Base-by-base conservation (phyloP, 2,329 filamentous ascomycete genomes). In the Penicillium decumbens region DNA sequence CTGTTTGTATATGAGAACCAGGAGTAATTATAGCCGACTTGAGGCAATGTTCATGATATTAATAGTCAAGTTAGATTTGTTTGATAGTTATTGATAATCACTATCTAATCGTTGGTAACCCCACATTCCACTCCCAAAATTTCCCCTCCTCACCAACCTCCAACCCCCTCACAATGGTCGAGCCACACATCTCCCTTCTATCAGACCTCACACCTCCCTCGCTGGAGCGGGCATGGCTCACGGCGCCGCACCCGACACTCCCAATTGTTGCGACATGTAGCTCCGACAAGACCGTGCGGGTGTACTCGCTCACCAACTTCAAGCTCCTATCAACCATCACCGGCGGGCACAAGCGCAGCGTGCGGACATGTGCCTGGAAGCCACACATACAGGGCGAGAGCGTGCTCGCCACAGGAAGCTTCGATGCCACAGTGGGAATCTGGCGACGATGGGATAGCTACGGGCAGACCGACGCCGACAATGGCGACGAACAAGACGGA, bases 341-440 rank as follows among this genome's bases (percentile, higher is more conserved):
- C 6, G 91, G 90, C 52, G 93, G 92, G 6, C 93, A 98, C 73
- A 88, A 89, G 60, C 87, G 93, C 49, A 93, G 87, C 61, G 84
- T 98, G n/a, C 83, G 93, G 47, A 83, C 83, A 43, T 83, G 85
- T 18, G 85, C 89, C 32, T 98, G 93, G 93, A 95, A 95, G 72
- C 90, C 91, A 0, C 78, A 79, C 52, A 72, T 81, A 38, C 73
- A 78, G 12, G 79, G 77, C 18, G 82, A 84, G 65, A 84, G 88
- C 48, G 89, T 92, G 39, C 80, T 97, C 13, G 91, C 92, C 4
- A 95, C 91, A 0, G 93, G 89, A 3, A 93, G 87, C 67, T 98
- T 98, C 67, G 93, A 98, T 70, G 86, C 89, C 13, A 95, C 88
- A 1, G 91, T 92, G 1, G 93, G 90, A 8, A 81, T 88, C 61